These are phyloP conservation scores for Sequoiadendron giganteum DNA, from an alignment of 75 land plant species.

Conservation along the genomic window DNA sequence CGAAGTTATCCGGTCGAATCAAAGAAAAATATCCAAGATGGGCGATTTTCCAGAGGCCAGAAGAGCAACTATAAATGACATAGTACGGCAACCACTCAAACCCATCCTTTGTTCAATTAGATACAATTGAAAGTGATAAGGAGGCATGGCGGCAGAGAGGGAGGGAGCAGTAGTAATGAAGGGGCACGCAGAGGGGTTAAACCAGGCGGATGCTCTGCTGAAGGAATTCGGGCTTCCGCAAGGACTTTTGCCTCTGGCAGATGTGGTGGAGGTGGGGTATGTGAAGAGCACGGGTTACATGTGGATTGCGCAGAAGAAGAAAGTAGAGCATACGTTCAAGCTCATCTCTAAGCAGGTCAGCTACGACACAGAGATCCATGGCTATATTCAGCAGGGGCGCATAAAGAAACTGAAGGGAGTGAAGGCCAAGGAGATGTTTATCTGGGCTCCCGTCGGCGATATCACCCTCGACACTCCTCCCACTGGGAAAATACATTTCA, in stretches of 20 bases:
- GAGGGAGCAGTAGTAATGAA: constrained; percentile 48
- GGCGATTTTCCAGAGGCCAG: too few species aligned
- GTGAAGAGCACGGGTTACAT: constrained; percentile 23
- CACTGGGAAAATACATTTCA: constrained; percentile 51
- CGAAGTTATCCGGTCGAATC: too few species aligned
- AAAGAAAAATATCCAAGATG: too few species aligned
- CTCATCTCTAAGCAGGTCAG: constrained; percentile 19
- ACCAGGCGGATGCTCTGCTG: constrained; percentile 39
- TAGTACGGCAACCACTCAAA: too few species aligned
- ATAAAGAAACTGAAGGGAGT: constrained; percentile 22
- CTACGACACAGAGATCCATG: constrained; percentile 18
- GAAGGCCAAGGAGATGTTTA: constrained; percentile 28
- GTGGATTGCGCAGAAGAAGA: constrained; percentile 28
- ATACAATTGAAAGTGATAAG: not conserved
- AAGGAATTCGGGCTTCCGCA: constrained; percentile 39
- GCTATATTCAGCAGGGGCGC: not conserved
- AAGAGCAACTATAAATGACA: too few species aligned
- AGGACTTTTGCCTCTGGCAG: constrained; percentile 30
- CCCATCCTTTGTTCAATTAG: too few species aligned
- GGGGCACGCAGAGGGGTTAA: constrained; percentile 49
- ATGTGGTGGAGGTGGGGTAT: constrained; percentile 26
- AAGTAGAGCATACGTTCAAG: constrained; percentile 27
- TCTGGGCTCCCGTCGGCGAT: constrained; percentile 23
- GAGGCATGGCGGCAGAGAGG: constrained; percentile 37
- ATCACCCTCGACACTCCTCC: constrained; percentile 17